These are phyloP conservation scores for Blastocystis sp. DNA, from an alignment of 352 stramenopile species.

Conservation along the genomic window DNA sequence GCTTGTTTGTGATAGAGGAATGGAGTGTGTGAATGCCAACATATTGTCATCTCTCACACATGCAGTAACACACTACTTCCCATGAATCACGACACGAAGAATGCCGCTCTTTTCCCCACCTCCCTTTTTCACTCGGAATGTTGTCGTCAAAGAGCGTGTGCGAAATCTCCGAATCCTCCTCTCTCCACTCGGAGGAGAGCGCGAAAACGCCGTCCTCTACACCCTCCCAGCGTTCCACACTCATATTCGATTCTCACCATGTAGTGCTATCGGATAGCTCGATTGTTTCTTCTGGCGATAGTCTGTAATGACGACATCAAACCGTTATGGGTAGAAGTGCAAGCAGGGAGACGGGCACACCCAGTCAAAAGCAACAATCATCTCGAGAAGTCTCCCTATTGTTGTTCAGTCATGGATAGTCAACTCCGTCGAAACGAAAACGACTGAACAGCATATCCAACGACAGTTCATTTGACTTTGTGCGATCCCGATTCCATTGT, in stretches of 20 bases:
- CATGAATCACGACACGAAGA: slow-evolving; percentile 55
- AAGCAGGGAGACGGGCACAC: too few species aligned
- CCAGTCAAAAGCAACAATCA: too few species aligned
- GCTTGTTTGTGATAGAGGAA: neutral
- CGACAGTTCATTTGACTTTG: slow-evolving; percentile 53
- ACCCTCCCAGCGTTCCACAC: neutral
- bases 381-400: too few species aligned
- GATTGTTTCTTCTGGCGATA: slow-evolving; percentile 23
- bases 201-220: neutral
- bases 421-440: neutral
- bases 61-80: too few species aligned
- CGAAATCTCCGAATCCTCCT: slow-evolving; percentile 55
- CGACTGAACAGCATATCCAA: neutral
- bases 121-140: neutral
- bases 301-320: slow-evolving; percentile 45
- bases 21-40: neutral
- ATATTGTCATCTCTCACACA: neutral
- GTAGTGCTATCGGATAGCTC: slow-evolving; percentile 25
- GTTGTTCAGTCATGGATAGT: neutral
- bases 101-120: neutral
- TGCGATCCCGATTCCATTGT: neutral
- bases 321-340: too few species aligned
- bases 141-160: neutral
- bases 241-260: neutral
- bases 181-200: neutral